phyloP scores from a whole-genome alignment of 2,329 filamentous ascomycete genomes.

The Sporothrix luriei region DNA sequence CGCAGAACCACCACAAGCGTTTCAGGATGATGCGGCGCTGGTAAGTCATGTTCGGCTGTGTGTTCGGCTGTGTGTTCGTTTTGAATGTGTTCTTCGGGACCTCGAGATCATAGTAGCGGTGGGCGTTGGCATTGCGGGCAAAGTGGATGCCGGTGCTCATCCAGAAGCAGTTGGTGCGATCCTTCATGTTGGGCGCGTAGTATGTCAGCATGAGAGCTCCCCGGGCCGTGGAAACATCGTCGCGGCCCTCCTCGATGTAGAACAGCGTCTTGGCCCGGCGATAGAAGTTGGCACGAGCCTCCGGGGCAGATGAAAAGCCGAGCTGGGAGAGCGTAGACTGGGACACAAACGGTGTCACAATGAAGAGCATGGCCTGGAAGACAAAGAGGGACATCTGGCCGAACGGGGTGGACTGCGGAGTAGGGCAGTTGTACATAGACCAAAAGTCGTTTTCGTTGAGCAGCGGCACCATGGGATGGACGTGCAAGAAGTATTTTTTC shows the following conservation, averaged over 20 bases:
- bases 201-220: constrained; percentile 50
- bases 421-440: constrained; percentile 44
- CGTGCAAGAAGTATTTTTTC: constrained; percentile 51
- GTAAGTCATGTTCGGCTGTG: constrained; percentile 62
- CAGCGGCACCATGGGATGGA: constrained; percentile 49
- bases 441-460: constrained; percentile 52
- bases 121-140: constrained; percentile 26
- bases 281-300: constrained; percentile 31
- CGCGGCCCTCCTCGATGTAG: constrained; percentile 49
- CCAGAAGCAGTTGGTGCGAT: constrained; percentile 32
- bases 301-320: constrained; percentile 17
- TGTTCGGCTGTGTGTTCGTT: constrained; percentile 47
- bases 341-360: constrained; percentile 24
- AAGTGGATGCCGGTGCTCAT: constrained; percentile 31
- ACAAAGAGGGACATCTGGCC: constrained; percentile 50
- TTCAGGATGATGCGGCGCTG: constrained; percentile 65
- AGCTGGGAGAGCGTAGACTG: constrained; percentile 10
- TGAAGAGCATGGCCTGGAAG: constrained; percentile 50
- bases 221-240: constrained; percentile 46
- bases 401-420: constrained; percentile 2
- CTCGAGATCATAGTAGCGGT: constrained; percentile 36
- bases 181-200: constrained; percentile 40
- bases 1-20: constrained; percentile 96
- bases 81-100: background rate
- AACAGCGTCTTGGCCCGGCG: constrained; percentile 44